A percentile compares a stretch with the other conserved stretches of the same genome.
phyloP scores from a whole-genome alignment of 768 basidiomycete genomes.

The Pleurotus salmoneostramineus region DNA sequence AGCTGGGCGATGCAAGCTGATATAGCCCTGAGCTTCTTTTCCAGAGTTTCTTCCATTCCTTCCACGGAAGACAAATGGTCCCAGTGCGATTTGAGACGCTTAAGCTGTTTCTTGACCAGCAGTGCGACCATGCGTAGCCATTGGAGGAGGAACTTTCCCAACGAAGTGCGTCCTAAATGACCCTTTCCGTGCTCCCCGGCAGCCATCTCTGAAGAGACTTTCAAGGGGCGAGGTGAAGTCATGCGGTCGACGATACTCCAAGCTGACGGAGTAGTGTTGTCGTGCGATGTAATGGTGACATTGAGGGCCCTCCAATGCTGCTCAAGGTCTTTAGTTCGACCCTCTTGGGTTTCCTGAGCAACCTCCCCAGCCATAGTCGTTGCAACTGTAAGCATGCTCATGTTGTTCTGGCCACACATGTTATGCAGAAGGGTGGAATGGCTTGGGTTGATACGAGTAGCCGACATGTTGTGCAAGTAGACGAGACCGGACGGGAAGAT shows the following conservation, averaged over 20 bases:
- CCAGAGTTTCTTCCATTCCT: neutral
- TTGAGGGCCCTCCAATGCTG: no score
- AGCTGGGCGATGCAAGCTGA: neutral
- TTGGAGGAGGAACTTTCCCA: neutral
- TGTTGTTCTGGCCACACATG: slow-evolving; percentile 39
- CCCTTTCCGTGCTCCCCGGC: slow-evolving; percentile 2
- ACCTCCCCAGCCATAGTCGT: slow-evolving; percentile 46
- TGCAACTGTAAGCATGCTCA: slow-evolving; percentile 41
- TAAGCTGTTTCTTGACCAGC: neutral
- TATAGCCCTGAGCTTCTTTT: neutral
- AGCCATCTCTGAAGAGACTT: neutral
- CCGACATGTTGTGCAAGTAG: slow-evolving; percentile 24
- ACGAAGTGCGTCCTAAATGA: neutral
- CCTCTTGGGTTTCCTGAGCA: no score
- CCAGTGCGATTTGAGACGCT: neutral
- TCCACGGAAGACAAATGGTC: neutral
- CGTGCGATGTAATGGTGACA: no score
- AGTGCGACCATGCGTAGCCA: neutral
- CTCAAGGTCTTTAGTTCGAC: no score
- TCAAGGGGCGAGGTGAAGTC: neutral
- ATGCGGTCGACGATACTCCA: slow-evolving; percentile 5
- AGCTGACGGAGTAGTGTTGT: neutral
- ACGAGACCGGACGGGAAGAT: slow-evolving; percentile 24
- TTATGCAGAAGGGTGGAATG: slow-evolving; percentile 44
- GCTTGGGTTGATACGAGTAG: slow-evolving; percentile 35